A percentile compares a stretch with the other conserved stretches of the same genome.
phyloP scores from a whole-genome alignment of 257 asterid species.

The Cinchona pubescens region DNA sequence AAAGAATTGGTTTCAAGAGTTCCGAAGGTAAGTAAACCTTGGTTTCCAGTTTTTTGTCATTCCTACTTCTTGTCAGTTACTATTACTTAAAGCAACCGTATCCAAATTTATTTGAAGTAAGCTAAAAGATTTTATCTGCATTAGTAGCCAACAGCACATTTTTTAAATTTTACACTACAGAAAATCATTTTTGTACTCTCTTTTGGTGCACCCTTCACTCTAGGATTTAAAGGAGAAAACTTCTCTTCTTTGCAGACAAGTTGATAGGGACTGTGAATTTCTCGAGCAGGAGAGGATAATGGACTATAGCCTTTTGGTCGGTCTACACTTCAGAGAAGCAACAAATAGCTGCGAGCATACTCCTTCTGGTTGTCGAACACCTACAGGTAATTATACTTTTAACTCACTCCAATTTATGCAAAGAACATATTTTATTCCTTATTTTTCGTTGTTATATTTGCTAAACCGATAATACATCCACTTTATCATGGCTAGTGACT shows the following conservation, averaged over 20 bases:
- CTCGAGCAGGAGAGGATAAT: constrained; percentile 44
- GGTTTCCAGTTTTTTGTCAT: neutral
- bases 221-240: neutral
- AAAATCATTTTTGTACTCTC: neutral
- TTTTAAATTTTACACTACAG: neutral
- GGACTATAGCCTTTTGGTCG: constrained; percentile 50
- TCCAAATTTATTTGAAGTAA: neutral
- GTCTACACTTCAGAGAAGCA: constrained; percentile 39
- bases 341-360: constrained; percentile 20
- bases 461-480: neutral
- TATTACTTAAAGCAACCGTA: neutral
- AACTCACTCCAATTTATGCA: neutral
- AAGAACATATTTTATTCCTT: neutral
- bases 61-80: neutral
- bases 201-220: neutral
- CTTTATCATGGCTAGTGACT: neutral
- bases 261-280: constrained; percentile 42
- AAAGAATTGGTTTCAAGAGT: constrained; percentile 85
- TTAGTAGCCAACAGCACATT: neutral
- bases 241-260: constrained; percentile 32
- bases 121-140: neutral
- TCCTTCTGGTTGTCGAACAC: constrained; percentile 29
- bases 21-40: constrained; percentile 58
- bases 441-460: neutral
- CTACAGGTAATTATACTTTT: constrained; percentile 25